Conservation (phyloP, 208 protist species). For the Willaertia magna region DNA sequence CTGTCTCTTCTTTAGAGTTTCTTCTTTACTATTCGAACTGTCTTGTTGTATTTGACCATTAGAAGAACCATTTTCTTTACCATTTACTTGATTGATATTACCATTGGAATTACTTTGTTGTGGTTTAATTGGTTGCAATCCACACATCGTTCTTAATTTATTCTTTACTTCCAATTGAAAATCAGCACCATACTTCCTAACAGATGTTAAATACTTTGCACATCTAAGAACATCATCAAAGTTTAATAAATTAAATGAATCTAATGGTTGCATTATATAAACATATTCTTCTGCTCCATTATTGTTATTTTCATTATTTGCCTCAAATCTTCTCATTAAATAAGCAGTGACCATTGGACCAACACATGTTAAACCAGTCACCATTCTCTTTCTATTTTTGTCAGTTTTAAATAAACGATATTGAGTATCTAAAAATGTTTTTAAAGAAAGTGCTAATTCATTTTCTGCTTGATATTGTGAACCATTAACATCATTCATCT, state of each 20-base stretch:
- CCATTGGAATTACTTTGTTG: background rate
- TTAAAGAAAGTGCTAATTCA: background rate
- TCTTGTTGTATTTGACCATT: too few species aligned
- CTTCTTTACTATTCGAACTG: too few species aligned
- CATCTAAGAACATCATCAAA: background rate
- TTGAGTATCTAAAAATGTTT: background rate
- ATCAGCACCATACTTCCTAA: background rate
- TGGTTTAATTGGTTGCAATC: background rate
- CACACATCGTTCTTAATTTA: background rate
- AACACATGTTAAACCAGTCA: background rate
- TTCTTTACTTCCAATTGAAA: background rate
- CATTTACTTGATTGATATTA: too few species aligned
- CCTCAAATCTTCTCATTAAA: background rate
- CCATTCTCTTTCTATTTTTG: background rate
- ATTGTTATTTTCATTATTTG: background rate
- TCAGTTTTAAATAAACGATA: background rate
- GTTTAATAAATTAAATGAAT: background rate
- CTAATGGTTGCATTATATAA: background rate
- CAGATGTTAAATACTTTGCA: background rate
- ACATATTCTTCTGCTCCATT: background rate
- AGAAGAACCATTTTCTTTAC: too few species aligned
- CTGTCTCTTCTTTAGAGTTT: too few species aligned
- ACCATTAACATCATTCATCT: background rate
- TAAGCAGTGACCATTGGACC: background rate
- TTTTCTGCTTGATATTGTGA: constrained; percentile 1